Conservation (phyloP, 129 eudicot genomes). For the Saussurea involucrata region DNA sequence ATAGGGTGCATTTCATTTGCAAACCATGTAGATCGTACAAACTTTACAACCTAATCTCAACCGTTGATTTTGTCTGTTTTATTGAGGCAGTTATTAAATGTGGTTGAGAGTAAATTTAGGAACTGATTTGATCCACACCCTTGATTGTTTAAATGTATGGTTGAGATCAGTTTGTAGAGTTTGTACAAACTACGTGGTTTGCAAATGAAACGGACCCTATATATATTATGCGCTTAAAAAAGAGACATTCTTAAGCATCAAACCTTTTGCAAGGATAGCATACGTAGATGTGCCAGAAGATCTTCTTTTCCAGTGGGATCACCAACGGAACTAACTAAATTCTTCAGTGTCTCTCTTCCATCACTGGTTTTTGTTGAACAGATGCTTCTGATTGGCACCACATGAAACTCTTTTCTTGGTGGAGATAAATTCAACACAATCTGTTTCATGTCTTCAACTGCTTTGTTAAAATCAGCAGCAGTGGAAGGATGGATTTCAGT, state of each 20-base stretch:
- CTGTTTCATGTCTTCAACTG: conserved; percentile 51
- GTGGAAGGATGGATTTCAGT: conserved; percentile 41
- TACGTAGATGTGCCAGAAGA: conserved; percentile 66
- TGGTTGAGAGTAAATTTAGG: too few relatives aligned
- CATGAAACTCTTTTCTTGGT: conserved; percentile 58
- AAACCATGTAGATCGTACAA: too few relatives aligned
- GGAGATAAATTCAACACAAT: conserved; percentile 55
- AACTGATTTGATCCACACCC: too few relatives aligned
- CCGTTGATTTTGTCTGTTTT: too few relatives aligned
- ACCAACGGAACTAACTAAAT: conserved; percentile 41
- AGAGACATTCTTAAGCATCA: background rate
- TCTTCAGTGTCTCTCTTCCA: conserved; percentile 48
- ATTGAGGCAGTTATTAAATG: too few relatives aligned
- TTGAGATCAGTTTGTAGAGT: too few relatives aligned
- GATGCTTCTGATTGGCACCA: conserved; percentile 58
- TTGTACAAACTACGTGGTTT: too few relatives aligned
- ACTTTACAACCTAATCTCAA: too few relatives aligned
- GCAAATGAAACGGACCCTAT: too few relatives aligned
- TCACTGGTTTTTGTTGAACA: conserved; percentile 41
- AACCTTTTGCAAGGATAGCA: conserved; percentile 90
- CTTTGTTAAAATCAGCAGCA: conserved; percentile 35
- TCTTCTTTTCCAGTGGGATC: conserved; percentile 95
- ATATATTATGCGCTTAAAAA: too few relatives aligned
- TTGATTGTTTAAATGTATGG: too few relatives aligned
- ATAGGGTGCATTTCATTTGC: too few relatives aligned